Conservation (phyloP, 176 grass and related monocot species). For the Thalia dealbata region DNA sequence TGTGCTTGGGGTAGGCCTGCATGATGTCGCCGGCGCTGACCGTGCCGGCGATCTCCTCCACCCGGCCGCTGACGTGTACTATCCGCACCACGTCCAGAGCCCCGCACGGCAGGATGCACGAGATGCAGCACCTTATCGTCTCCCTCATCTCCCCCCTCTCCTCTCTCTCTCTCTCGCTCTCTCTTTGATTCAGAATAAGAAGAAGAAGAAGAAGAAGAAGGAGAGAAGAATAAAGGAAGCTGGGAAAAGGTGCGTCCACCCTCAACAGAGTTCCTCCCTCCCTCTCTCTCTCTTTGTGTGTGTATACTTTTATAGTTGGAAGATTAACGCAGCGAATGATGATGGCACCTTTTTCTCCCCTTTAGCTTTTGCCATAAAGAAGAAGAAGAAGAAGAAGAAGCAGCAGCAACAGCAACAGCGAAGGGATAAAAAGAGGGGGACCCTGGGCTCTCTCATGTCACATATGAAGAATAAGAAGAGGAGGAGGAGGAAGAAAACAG, state of each 20-base stretch:
- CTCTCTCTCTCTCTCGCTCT: not conserved
- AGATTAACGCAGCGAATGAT: too few relatives aligned
- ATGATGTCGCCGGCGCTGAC: constrained; percentile 87
- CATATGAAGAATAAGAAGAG: not conserved
- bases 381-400: not conserved
- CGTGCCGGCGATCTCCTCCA: constrained; percentile 73
- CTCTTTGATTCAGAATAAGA: too few relatives aligned
- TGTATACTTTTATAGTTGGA: too few relatives aligned
- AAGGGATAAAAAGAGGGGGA: not conserved
- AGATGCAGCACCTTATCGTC: constrained; percentile 94
- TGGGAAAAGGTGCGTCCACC: too few relatives aligned
- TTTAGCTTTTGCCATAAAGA: too few relatives aligned
- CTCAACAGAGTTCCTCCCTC: too few relatives aligned
- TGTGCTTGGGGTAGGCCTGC: constrained; percentile 81
- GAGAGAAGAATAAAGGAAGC: not conserved
- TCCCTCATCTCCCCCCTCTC: constrained; percentile 20
- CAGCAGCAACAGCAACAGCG: too few relatives aligned
- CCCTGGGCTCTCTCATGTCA: not conserved
- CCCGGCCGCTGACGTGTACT: constrained; percentile 82
- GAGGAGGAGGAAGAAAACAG: not conserved
- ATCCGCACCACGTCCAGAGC: constrained; percentile 87
- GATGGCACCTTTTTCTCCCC: too few relatives aligned
- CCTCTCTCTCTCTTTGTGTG: too few relatives aligned
- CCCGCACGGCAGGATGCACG: constrained; percentile 94
- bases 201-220: not conserved